These are phyloP conservation scores for Calonectria pseudoreteaudii DNA, from an alignment of 2,329 filamentous ascomycete species.

Conservation along the genomic window DNA sequence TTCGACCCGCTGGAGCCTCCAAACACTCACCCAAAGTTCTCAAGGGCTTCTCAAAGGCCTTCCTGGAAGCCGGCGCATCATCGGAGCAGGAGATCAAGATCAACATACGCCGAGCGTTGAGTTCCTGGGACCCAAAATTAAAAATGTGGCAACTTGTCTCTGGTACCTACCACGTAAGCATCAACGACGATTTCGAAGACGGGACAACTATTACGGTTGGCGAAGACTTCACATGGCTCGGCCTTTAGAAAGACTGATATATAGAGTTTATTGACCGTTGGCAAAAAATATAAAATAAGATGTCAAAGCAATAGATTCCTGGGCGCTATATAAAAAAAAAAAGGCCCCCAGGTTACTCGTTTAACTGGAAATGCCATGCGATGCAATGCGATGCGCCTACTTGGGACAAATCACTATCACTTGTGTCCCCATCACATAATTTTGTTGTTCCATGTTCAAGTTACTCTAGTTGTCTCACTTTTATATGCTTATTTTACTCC, in stretches of 20 bases:
- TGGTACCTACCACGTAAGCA: neutral
- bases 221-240: neutral
- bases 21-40: neutral
- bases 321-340: neutral
- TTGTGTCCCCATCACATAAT: too few relatives aligned
- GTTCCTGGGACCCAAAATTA: neutral
- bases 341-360: neutral
- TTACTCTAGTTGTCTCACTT: too few relatives aligned
- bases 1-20: neutral
- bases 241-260: neutral
- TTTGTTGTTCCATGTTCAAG: too few relatives aligned
- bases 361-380: neutral
- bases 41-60: neutral
- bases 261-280: neutral
- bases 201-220: neutral
- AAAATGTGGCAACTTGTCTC: neutral
- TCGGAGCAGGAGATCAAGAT: neutral
- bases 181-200: neutral
- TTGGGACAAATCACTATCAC: too few relatives aligned
- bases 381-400: too few relatives aligned
- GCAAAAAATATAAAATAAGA: neutral
- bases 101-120: neutral
- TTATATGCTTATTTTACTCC: too few relatives aligned
- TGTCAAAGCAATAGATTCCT: neutral
- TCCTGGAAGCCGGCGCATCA: neutral